These are phyloP conservation scores for Xylona heveae DNA, from an alignment of 495 filamentous ascomycete genomes.

Conservation along the genomic window DNA sequence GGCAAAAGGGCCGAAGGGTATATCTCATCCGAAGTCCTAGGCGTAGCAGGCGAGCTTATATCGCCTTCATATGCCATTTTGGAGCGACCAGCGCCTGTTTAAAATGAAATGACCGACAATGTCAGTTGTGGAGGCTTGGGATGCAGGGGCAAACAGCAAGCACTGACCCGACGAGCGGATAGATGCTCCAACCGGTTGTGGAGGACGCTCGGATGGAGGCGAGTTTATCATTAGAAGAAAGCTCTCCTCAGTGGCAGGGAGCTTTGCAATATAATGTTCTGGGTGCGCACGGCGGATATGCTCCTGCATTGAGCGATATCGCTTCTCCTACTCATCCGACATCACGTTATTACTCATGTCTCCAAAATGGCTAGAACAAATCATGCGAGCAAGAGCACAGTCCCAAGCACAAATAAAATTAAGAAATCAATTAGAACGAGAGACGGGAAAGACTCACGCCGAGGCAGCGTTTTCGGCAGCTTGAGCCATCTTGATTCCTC, in stretches of 20 bases:
- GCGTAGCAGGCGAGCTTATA: constrained; percentile 48
- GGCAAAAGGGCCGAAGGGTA: constrained; percentile 38
- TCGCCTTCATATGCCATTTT: constrained; percentile 42
- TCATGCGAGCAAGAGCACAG: no score
- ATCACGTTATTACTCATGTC: constrained; percentile 33
- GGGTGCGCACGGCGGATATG: constrained; percentile 96
- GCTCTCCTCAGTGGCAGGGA: constrained; percentile 96
- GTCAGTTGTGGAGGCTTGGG: background rate
- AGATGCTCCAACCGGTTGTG: constrained; percentile 1
- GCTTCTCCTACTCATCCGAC: constrained; percentile 95
- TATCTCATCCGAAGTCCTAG: constrained; percentile 51
- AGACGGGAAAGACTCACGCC: no score
- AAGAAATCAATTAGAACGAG: no score
- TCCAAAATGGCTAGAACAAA: constrained; percentile 1
- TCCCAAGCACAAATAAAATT: no score
- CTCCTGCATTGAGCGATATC: constrained; percentile 98
- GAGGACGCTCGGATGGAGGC: constrained; percentile 63
- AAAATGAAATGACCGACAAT: constrained; percentile 12
- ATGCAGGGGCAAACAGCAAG: constrained; percentile 3
- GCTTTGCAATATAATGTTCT: constrained; percentile 94
- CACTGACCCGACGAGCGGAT: constrained; percentile 9
- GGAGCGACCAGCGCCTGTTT: constrained; percentile 20
- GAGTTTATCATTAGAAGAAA: constrained; percentile 89
- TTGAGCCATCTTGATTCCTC: constrained; percentile 88
- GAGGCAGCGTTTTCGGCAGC: constrained; percentile 91